Evolutionary conservation across 495 filamentous ascomycete species (phyloP), one percentile per base, ranked within the genome.

Genomic region (Aspergillus campestris): DNA sequence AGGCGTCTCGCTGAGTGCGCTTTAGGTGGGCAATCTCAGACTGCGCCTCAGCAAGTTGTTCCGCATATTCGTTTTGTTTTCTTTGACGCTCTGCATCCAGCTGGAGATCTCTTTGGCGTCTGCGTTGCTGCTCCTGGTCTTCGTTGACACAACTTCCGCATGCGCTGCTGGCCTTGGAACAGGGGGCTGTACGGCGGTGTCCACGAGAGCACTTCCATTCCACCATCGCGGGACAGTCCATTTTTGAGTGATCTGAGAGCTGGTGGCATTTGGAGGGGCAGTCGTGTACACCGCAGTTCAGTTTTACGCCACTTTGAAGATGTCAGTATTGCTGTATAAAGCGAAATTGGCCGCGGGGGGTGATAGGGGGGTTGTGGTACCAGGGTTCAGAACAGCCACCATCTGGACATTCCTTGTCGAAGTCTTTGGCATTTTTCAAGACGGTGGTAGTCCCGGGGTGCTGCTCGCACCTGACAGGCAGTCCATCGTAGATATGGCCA

Each of bases 301-400:
- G 61, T 8, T 67, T 65, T 3, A 66, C 70, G 7, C 71, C 68
- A 64, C 82, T 80, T 24, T 24, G 18, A 32, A 31, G n/a, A 15
- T 42, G 31, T 44, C 27, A 51, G 40, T 32, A 47, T 6, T 40
- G 12, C 11, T 28, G 12, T 31, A 7, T 13, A 5, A 29, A 6
- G 12, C 31, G 10, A n/a, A 2, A 2, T 24, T 24, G 18, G 18
- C 18, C 18, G 4, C 7, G 36, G 11, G 27, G 12, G 18, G n/a
- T 38, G 8, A 42, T 5, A 37, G 46, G 8, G 44, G n/a, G 27
- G 35, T 34, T 30, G 32, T 64, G 71, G 45, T 71, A 84, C 82
- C 85, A 89, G 30, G 74, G 75, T 29, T 77, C 67, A 2, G 59
- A 58, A 52, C 84, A 89, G n/a, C 86, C 86, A 2, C 86, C 86